These are phyloP conservation scores for Boletus rubroflammeus DNA, from an alignment of 768 basidiomycete genomes.

Conservation along the genomic window DNA sequence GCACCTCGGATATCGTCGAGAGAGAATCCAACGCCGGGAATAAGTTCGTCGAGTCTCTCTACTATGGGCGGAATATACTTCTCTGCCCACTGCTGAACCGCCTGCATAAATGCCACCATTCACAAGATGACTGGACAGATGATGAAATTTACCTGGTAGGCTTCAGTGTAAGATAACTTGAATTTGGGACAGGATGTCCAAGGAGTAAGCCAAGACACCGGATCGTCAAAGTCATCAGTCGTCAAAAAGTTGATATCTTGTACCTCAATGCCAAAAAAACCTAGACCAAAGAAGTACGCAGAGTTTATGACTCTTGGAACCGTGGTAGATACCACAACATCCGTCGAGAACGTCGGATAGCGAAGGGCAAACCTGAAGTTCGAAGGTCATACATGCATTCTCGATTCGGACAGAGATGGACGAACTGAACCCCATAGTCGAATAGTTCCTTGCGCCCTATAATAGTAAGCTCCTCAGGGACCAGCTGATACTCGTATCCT, in stretches of 20 bases:
- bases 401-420: not conserved
- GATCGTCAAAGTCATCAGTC: slow-evolving; percentile 32
- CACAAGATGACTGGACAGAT: not conserved
- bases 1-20: slow-evolving; percentile 35
- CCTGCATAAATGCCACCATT: not conserved
- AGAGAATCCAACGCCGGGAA: slow-evolving; percentile 34
- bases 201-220: slow-evolving; percentile 39
- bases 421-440: slow-evolving; percentile 38
- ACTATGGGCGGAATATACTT: slow-evolving; percentile 37
- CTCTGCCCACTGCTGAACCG: slow-evolving; percentile 28
- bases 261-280: slow-evolving; percentile 34
- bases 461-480: slow-evolving; percentile 35
- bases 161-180: too few species aligned
- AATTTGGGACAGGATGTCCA: slow-evolving; percentile 33
- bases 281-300: slow-evolving; percentile 38
- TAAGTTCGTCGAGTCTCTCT: slow-evolving; percentile 31
- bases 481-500: slow-evolving; percentile 33
- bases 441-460: slow-evolving; percentile 39
- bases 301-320: slow-evolving; percentile 36
- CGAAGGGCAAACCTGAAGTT: slow-evolving; percentile 18
- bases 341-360: slow-evolving; percentile 19
- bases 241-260: slow-evolving; percentile 26
- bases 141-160: not conserved
- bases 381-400: not conserved
- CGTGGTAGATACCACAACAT: slow-evolving; percentile 9